Evolutionary conservation across 2,329 filamentous ascomycete genomes (phyloP), one percentile per base, ranked within the genome.

Genomic region (Chaetothyriales sp.): DNA sequence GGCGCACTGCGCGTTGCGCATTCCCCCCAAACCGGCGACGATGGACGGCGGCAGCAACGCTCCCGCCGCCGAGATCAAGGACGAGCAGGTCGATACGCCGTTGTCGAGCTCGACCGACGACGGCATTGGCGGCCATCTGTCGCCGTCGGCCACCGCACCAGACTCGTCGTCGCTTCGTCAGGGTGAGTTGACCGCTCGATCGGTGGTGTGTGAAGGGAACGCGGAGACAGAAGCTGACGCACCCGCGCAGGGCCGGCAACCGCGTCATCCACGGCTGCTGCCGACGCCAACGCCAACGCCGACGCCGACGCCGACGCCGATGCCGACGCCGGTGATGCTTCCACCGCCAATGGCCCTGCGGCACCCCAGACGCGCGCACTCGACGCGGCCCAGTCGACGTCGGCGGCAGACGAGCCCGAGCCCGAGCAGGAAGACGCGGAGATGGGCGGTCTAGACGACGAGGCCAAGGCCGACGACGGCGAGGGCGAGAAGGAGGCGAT

Each of bases 401-500:
- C 76, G 47, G 81, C 81, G 37, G 76, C 77, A 55, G 73, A 77
- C 48, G 79, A 85, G 61, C 77, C 77, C 56, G 77, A 74, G 56
- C 77, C 57, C 67, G 77, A 72, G 48, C 66, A 59, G 54, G 83
- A 85, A 60, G 86, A 92, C 63, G 84, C 89, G 64, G 86, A 89
- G 61, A 90, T 90, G 86, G 83, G 77, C 53, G 86, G 85, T 58
- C 79, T 70, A 13, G 70, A 72, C 49, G 64, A 66, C 20, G 69
- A 71, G 50, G 60, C 66, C 18, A 71, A 70, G 57, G 70, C 66
- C 51, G 70, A 59, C 46, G 61, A 60, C 25, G 60, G 55, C n/a
- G 60, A 64, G 29, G 56, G 46, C 18, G 63, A 73, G 61, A 67
- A 76, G 55, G 69, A 69, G 19, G 67, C 63, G 19, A 67, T 63